A percentile compares a stretch with the other conserved stretches of the same genome.
Evolutionary conservation across 805 yeast species (phyloP).

Genomic region (Saturnispora halmiae): DNA sequence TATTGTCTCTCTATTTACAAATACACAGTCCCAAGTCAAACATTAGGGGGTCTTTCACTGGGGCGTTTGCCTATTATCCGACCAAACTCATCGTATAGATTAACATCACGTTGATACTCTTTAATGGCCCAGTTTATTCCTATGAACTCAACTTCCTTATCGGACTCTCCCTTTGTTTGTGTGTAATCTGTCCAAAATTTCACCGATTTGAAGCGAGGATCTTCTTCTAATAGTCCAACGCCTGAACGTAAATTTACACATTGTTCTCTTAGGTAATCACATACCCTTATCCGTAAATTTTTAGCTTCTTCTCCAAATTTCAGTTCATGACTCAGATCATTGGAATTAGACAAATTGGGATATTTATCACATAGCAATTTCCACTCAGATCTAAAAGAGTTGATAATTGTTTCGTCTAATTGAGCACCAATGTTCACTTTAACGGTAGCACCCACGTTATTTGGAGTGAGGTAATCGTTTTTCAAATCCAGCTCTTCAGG

Average conservation of each 20-base stretch:
- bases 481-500: conserved; percentile 65
- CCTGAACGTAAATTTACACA: conserved; percentile 43
- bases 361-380: conserved; percentile 45
- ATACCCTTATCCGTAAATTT: conserved; percentile 58
- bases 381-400: conserved; percentile 64
- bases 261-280: conserved; percentile 55
- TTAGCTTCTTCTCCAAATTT: conserved; percentile 57
- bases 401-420: conserved; percentile 51
- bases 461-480: conserved; percentile 36
- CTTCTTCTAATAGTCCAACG: conserved; percentile 46
- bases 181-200: conserved; percentile 71
- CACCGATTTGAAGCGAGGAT: conserved; percentile 56
- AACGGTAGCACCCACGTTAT: conserved; percentile 57
- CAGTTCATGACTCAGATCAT: conserved; percentile 53
- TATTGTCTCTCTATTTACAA: no score
- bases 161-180: conserved; percentile 52
- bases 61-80: conserved; percentile 19
- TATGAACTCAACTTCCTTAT: conserved; percentile 58
- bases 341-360: conserved; percentile 40
- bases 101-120: conserved; percentile 45
- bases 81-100: conserved; percentile 26
- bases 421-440: conserved; percentile 66
- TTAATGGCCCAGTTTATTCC: conserved; percentile 81
- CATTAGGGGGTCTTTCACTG: conserved; percentile 13
- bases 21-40: background rate